Evolutionary conservation across 768 basidiomycete genomes (phyloP).

Genomic region (Royoungia palumana): DNA sequence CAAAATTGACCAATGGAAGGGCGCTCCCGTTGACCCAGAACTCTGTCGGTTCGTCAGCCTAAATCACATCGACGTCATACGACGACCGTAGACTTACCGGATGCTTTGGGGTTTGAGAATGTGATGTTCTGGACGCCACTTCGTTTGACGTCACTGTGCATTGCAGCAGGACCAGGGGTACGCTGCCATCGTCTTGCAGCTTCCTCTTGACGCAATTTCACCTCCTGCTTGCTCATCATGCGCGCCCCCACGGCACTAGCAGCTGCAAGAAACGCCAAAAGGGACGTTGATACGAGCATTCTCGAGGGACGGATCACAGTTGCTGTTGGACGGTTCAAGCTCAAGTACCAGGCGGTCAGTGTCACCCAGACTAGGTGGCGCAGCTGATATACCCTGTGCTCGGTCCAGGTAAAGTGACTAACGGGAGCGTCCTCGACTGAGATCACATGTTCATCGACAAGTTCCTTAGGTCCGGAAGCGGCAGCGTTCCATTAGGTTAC

Average conservation of each 20-base stretch:
- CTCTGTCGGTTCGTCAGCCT: conserved; percentile 35
- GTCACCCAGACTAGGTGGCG: no score
- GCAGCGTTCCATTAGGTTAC: no score
- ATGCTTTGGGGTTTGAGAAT: conserved; percentile 63
- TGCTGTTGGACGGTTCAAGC: no score
- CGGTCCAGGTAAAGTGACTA: no score
- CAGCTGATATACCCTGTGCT: no score
- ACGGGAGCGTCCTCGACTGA: no score
- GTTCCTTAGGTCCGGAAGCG: no score
- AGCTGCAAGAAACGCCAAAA: conserved; percentile 10
- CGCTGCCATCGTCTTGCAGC: conserved; percentile 43
- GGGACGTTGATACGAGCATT: conserved; percentile 13
- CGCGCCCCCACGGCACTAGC: conserved; percentile 11
- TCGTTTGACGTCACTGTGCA: conserved; percentile 4
- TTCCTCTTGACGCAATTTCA: conserved; percentile 44
- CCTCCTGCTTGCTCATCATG: conserved; percentile 37
- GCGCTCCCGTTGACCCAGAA: conserved; percentile 66
- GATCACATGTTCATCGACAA: no score
- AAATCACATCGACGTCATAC: background rate
- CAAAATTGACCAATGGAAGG: conserved; percentile 68
- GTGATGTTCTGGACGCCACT: conserved; percentile 60
- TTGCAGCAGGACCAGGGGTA: background rate
- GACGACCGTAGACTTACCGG: conserved; percentile 36
- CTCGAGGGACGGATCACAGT: background rate
- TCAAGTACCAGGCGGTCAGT: no score